Conservation (phyloP, 2,329 filamentous ascomycete species). For the Pestalotiopsis sp. region DNA sequence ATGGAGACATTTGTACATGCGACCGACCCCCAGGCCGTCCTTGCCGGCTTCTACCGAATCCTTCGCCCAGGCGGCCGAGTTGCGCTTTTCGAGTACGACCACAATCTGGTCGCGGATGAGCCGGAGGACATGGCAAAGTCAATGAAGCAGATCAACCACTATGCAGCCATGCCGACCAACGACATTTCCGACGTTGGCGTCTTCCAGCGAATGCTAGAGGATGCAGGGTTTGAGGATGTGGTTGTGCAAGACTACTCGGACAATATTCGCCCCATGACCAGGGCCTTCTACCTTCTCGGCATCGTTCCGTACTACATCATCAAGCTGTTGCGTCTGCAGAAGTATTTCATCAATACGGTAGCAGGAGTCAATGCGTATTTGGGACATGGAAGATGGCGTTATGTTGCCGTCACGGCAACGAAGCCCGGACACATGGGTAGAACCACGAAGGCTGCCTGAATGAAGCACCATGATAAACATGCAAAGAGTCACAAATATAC, state of each 20-base stretch:
- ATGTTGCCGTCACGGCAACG: conserved; percentile 37
- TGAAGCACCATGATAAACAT: too few species aligned
- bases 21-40: conserved; percentile 45
- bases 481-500: too few species aligned
- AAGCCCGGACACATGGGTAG: conserved; percentile 30
- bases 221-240: conserved; percentile 48
- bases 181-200: conserved; percentile 38
- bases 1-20: conserved; percentile 61
- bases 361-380: conserved; percentile 41
- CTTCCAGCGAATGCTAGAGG: conserved; percentile 42
- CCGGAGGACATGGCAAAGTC: conserved; percentile 24
- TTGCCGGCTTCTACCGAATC: conserved; percentile 49
- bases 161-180: conserved; percentile 49
- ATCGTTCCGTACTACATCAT: conserved; percentile 50
- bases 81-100: conserved; percentile 50
- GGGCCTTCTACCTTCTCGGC: conserved; percentile 49
- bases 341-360: conserved; percentile 51
- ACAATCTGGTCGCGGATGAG: conserved; percentile 35
- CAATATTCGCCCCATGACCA: conserved; percentile 50
- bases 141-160: conserved; percentile 42
- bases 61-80: conserved; percentile 50
- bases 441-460: too few species aligned
- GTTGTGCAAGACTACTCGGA: conserved; percentile 44
- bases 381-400: conserved; percentile 35
- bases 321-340: conserved; percentile 43